Evolutionary conservation across 192 early-diverging fungal species (phyloP), one percentile per base, ranked within the genome.

Genomic region (Coemansia sp.): DNA sequence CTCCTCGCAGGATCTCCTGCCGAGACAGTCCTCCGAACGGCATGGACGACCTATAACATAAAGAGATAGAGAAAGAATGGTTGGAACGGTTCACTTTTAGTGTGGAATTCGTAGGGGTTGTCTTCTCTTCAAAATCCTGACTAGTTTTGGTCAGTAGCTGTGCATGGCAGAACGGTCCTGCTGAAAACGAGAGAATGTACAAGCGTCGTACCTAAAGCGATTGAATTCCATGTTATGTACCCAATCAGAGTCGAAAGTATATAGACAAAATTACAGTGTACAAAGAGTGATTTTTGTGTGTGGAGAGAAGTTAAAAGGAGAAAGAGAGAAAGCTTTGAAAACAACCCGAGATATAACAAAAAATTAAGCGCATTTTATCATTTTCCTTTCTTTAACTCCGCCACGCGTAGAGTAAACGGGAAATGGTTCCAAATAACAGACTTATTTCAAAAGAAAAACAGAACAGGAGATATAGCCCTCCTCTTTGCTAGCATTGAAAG

Each of bases 1-100:
- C 78, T 19, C 83, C 85, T 12, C 75, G 79, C 43, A 87, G 56
- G 21, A 87, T 64, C 65, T 89, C 87, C 8, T 81, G 69, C 7
- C 76, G 69, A 16, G 81, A 70, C 19, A 86, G 74, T 41, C 81
- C 76, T 45, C 71, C 65, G 32, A 84, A 75, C 49, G 73, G 73
- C 61, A 72, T 68, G 23, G 70, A 69, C 42, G 71, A 58, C 65
- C 71, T 74, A 73, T 18, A 50, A 0, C 48, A 16, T 0, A 32
- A 32, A 32, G 32, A 32, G 32, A 32, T 4, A 32, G 32, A 32
- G 32, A 32, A 32, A 32, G 4, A 1, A 32, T 32, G 32, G 32
- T 32, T 32, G 32, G 32, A 2, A 32, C 32, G 32, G 32, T 32
- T 32, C 32, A 1, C 32, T 32, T 32, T 32, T 32, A 32, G 32